Conservation (phyloP, 2,329 filamentous ascomycete genomes). For the Xylaria sp. region DNA sequence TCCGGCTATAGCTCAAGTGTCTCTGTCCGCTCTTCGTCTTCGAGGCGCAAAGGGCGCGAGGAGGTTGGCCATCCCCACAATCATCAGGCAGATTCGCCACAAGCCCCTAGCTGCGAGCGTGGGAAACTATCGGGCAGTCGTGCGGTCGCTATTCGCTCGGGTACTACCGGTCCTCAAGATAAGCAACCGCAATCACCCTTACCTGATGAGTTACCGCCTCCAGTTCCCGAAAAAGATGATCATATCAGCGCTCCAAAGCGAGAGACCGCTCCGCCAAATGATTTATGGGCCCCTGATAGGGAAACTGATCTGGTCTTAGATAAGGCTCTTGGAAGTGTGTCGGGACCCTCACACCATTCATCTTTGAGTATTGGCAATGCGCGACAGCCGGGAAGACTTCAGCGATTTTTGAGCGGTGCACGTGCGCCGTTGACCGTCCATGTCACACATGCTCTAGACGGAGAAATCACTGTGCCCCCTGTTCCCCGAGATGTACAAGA, state of each 20-base stretch:
- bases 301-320: background rate
- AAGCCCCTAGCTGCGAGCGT: conserved; percentile 5
- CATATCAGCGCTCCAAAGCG: background rate
- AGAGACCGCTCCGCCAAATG: background rate
- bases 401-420: conserved; percentile 54
- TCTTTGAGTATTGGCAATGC: conserved; percentile 52
- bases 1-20: conserved; percentile 71
- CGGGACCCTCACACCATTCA: conserved; percentile 44
- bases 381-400: conserved; percentile 54
- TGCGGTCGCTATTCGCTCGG: background rate
- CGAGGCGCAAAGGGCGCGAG: conserved; percentile 45
- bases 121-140: conserved; percentile 11
- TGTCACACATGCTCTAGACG: conserved; percentile 49
- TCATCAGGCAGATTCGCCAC: conserved; percentile 22
- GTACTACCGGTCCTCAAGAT: conserved; percentile 8
- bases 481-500: conserved; percentile 52
- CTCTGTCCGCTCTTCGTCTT: conserved; percentile 64
- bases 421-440: conserved; percentile 50
- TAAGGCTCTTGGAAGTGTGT: conserved; percentile 19
- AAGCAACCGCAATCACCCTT: conserved; percentile 10
- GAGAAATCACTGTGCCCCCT: conserved; percentile 49
- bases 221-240: conserved; percentile 53
- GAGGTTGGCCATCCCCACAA: conserved; percentile 44
- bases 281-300: background rate
- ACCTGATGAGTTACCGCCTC: conserved; percentile 48